These are phyloP conservation scores for Azolla pinnata DNA, from an alignment of 75 land plant genomes.

Conservation along the genomic window DNA sequence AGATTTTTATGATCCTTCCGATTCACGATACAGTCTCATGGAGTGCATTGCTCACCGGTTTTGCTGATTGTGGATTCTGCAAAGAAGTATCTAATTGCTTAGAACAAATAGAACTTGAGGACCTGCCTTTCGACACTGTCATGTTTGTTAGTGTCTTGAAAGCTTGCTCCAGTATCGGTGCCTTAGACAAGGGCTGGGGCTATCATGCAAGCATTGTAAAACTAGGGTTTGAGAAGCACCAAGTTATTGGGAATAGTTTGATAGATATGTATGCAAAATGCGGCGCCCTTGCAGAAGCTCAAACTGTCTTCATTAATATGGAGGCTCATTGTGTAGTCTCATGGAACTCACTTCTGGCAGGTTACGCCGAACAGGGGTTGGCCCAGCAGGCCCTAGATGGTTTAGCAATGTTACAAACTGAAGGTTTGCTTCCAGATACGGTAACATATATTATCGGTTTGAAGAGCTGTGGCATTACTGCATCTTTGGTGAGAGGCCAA, in stretches of 20 bases:
- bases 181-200: not conserved
- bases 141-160: slow-evolving; percentile 10
- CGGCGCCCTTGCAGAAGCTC: slow-evolving; percentile 2
- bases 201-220: not conserved
- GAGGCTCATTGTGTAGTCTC: not conserved
- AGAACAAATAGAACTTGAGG: slow-evolving; percentile 5
- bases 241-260: not conserved
- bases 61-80: not conserved
- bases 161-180: not conserved
- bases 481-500: slow-evolving; percentile 9
- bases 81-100: slow-evolving; percentile 9
- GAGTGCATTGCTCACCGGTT: slow-evolving; percentile 16
- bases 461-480: slow-evolving; percentile 4
- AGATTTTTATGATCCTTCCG: slow-evolving; percentile 6
- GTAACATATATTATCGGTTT: slow-evolving; percentile 1
- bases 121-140: slow-evolving; percentile 3
- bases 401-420: not conserved
- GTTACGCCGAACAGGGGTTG: not conserved
- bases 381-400: slow-evolving; percentile 9
- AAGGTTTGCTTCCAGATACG: slow-evolving; percentile 1
- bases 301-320: not conserved
- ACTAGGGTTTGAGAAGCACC: not conserved
- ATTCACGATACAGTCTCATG: slow-evolving; percentile 13
- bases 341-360: slow-evolving; percentile 8
- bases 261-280: slow-evolving; percentile 8